Evolutionary conservation across 345 rosid genomes (phyloP), one percentile per base, ranked within the genome.

Genomic region (Eucalyptus regnans): DNA sequence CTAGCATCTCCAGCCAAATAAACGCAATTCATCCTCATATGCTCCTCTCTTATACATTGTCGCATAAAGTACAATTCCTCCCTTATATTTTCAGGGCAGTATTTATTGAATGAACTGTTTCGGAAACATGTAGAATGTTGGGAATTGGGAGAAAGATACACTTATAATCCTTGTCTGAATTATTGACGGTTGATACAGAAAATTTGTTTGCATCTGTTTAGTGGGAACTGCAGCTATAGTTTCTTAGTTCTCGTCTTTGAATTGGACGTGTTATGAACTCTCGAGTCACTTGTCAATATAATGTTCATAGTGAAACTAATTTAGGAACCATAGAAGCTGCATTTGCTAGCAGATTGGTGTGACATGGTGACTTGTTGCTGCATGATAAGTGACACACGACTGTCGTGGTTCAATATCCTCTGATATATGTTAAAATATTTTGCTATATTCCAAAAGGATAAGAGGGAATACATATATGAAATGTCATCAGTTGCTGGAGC

Each of bases 281-380:
- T 64, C 20, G 0, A n/a, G 18, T n/a, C 17, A 4, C 41, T 14
- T 7, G 9, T n/a, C 27, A 64, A n/a, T 64, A 56, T 0, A 56
- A 56, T 56, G 71, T 64, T 64, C 71, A 64, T 31, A 2, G 37
- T 15, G 18, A 64, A 64, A 1, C 9, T 64, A 64, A 64, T 64
- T 64, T 4, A 13, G 37, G 33, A 29, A n/a, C 37, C 37, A n/a
- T 14, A 64, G 80, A 16, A 68, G 80, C 80, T 68, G 29, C 43
- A 68, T 31, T 68, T 33, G 37, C 43, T 0, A 68, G 80, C 23
- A 16, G 23, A 16, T 16, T 31, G 37, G 76, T 64, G 76, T 64
- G 37, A n/a, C 0, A 68, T 12, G 80, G 43, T 31, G 43, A 41
- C 23, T 33, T 31, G 80, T 68, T 9, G 80, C 80, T 8, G 44